Percentiles rank a stretch among this genome's conserved stretches.
Conservation (phyloP, 176 grass and related monocot genomes). For the Aechmea fasciata region DNA sequence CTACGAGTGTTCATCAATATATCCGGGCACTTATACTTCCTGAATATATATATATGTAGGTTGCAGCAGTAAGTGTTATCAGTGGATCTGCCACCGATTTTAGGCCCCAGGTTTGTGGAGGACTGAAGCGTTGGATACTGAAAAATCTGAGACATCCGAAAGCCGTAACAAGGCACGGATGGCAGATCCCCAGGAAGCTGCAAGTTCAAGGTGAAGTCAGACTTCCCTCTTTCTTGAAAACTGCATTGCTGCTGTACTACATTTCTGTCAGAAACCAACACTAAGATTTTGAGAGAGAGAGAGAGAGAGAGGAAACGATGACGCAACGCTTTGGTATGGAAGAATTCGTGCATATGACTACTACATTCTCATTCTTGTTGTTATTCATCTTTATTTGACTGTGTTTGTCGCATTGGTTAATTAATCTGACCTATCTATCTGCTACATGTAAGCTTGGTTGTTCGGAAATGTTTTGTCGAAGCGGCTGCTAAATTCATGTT, state of each 20-base stretch:
- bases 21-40: background rate
- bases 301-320: too few relatives aligned
- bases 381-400: background rate
- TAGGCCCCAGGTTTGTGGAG: conserved; percentile 26
- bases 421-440: too few relatives aligned
- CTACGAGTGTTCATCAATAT: background rate
- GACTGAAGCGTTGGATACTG: conserved; percentile 35
- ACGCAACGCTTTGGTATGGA: too few relatives aligned
- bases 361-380: too few relatives aligned
- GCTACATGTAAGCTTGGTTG: too few relatives aligned
- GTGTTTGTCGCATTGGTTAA: background rate
- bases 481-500: background rate
- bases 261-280: too few relatives aligned
- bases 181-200: conserved; percentile 35
- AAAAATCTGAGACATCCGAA: conserved; percentile 38
- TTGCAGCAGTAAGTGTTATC: background rate
- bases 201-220: conserved; percentile 24
- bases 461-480: too few relatives aligned
- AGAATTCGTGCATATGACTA: too few relatives aligned
- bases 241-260: background rate
- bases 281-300: too few relatives aligned
- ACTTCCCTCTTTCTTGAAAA: conserved; percentile 12
- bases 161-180: conserved; percentile 37
- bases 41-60: conserved; percentile 20
- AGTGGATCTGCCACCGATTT: conserved; percentile 15